Percentiles rank a stretch among this genome's conserved stretches.
phyloP scores from a whole-genome alignment of 257 asterid species.

The Linaria vulgaris region DNA sequence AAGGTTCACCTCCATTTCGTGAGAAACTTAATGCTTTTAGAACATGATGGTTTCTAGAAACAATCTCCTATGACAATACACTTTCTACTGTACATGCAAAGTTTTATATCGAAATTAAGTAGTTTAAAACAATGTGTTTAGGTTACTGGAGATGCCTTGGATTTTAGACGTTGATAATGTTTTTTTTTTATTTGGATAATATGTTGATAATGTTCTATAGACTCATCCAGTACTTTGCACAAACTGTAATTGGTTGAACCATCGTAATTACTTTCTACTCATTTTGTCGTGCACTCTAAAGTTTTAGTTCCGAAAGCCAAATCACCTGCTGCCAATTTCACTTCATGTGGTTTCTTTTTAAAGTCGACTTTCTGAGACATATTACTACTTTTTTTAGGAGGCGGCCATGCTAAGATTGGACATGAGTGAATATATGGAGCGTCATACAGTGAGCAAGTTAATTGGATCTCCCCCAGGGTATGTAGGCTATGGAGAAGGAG shows the following conservation, averaged over 20 bases:
- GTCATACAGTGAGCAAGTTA: conserved; percentile 96
- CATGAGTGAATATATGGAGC: conserved; percentile 99
- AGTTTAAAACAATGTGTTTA: background rate
- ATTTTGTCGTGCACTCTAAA: background rate
- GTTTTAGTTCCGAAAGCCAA: conserved; percentile 4
- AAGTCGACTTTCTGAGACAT: conserved; percentile 22
- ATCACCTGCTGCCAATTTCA: conserved; percentile 6
- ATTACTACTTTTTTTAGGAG: conserved; percentile 50
- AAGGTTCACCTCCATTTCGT: too few relatives aligned
- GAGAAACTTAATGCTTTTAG: conserved; percentile 3
- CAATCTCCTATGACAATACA: conserved; percentile 3
- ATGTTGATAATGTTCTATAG: background rate
- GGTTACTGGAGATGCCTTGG: conserved; percentile 9
- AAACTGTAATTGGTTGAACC: conserved; percentile 12
- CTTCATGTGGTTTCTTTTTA: background rate
- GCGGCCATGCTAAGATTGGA: conserved; percentile 93
- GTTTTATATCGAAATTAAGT: conserved; percentile 5
- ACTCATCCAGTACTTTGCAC: conserved; percentile 1
- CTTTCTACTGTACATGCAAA: conserved; percentile 3
- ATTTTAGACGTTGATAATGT: too few relatives aligned
- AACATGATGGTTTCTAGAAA: conserved; percentile 5
- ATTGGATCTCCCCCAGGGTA: conserved; percentile 99
- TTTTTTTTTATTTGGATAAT: too few relatives aligned
- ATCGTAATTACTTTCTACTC: background rate
- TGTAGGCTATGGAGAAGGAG: conserved; percentile 94